A percentile compares a stretch with the other conserved stretches of the same genome.
Evolutionary conservation across 495 filamentous ascomycete species (phyloP).

Genomic region (Xylaria cubensis): DNA sequence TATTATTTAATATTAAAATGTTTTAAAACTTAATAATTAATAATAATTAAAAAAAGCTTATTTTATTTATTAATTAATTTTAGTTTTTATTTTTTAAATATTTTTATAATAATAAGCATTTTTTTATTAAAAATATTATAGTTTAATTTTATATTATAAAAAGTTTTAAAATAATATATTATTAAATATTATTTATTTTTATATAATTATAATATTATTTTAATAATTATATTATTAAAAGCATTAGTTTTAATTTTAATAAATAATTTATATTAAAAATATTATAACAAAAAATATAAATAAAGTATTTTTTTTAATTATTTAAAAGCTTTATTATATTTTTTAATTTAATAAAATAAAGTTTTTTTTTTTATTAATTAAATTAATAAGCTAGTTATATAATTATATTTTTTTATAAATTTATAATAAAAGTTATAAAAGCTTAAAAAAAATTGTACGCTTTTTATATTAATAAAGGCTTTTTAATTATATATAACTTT

Average conservation of each 20-base stretch:
- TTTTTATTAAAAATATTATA: slow-evolving; percentile 1
- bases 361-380: neutral
- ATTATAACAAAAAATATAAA: neutral
- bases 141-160: neutral
- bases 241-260: neutral
- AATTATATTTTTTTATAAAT: neutral
- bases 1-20: too few species aligned
- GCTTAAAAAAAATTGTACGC: neutral
- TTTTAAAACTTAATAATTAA: too few species aligned
- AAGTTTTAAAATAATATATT: neutral
- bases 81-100: neutral
- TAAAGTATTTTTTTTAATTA: neutral
- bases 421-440: slow-evolving; percentile 1
- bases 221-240: neutral
- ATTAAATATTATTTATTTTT: neutral
- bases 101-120: neutral
- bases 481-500: neutral
- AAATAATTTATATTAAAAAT: neutral
- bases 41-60: too few species aligned
- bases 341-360: neutral
- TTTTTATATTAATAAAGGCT: neutral
- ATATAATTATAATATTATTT: neutral
- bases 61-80: neutral
- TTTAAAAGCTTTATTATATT: too few species aligned
- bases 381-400: neutral